Evolutionary conservation across 208 protist genomes (phyloP).

Genomic region (Vickermania spadyakhi): DNA sequence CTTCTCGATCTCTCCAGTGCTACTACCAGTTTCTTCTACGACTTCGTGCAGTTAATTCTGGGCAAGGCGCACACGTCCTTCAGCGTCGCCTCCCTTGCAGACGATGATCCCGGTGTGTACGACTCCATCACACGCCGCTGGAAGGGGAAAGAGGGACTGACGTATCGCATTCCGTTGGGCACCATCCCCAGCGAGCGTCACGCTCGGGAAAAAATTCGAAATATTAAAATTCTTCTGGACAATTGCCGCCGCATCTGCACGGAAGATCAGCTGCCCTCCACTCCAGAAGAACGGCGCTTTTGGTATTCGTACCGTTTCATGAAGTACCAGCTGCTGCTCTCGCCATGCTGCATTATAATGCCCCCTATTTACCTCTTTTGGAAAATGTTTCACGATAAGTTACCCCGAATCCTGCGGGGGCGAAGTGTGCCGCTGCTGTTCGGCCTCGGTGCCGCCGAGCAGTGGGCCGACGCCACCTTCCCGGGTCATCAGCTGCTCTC

Average conservation of each 20-base stretch:
- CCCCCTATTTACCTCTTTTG: conserved; percentile 82
- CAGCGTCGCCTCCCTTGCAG: conserved; percentile 42
- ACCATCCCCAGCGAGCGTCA: conserved; percentile 80
- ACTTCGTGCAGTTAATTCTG: conserved; percentile 70
- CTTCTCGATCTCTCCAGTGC: conserved; percentile 72
- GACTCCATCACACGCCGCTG: conserved; percentile 64
- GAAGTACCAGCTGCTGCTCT: conserved; percentile 83
- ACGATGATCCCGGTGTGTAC: conserved; percentile 48
- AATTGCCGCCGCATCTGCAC: conserved; percentile 79
- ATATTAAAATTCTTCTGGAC: conserved; percentile 87
- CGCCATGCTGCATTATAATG: conserved; percentile 54
- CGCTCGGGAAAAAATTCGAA: conserved; percentile 68
- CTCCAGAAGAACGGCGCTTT: conserved; percentile 78
- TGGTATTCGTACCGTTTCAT: conserved; percentile 85
- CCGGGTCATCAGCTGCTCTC: conserved; percentile 75
- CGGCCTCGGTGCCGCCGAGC: conserved; percentile 53
- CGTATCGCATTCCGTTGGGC: conserved; percentile 74
- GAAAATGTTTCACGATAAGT: conserved; percentile 67
- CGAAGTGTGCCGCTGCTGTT: conserved; percentile 61
- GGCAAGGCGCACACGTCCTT: conserved; percentile 63
- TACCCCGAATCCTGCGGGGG: conserved; percentile 48
- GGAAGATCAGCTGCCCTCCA: conserved; percentile 75
- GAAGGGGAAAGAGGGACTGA: conserved; percentile 58
- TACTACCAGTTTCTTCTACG: conserved; percentile 43
- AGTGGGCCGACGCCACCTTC: conserved; percentile 80